Conservation (phyloP, 257 asterid species). For the Schizonepeta tenuifolia region DNA sequence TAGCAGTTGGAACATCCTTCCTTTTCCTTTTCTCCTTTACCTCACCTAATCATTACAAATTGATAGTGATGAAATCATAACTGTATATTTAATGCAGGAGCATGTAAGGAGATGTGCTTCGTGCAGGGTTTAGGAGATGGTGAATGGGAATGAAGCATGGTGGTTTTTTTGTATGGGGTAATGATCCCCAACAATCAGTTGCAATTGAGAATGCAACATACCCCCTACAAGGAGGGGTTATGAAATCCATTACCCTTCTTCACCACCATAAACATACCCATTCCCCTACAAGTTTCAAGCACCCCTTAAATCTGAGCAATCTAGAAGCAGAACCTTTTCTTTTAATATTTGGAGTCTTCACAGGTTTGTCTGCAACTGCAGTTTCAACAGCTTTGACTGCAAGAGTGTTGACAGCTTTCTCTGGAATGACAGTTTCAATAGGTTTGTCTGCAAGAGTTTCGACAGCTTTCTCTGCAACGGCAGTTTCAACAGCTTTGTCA, state of each 20-base stretch:
- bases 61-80: constrained; percentile 21
- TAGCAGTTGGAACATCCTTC: constrained; percentile 36
- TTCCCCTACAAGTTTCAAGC: neutral
- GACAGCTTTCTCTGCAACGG: constrained; percentile 35
- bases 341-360: constrained; percentile 41
- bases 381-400: neutral
- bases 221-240: neutral
- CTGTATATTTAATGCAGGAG: constrained; percentile 13
- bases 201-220: neutral
- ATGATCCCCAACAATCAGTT: constrained; percentile 1
- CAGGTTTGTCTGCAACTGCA: constrained; percentile 27
- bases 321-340: constrained; percentile 53
- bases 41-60: constrained; percentile 41
- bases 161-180: neutral
- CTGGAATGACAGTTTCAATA: constrained; percentile 23
- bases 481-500: constrained; percentile 35
- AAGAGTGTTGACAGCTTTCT: constrained; percentile 8
- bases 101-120: neutral
- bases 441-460: neutral
- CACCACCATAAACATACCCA: neutral
- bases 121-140: neutral
- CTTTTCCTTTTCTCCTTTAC: constrained; percentile 35
- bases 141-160: neutral
- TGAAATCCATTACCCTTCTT: neutral
- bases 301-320: neutral